A percentile compares a stretch with the other conserved stretches of the same genome.
These are phyloP conservation scores for Triglochin maritima DNA, from an alignment of 106 monocot species.

Conservation along the genomic window DNA sequence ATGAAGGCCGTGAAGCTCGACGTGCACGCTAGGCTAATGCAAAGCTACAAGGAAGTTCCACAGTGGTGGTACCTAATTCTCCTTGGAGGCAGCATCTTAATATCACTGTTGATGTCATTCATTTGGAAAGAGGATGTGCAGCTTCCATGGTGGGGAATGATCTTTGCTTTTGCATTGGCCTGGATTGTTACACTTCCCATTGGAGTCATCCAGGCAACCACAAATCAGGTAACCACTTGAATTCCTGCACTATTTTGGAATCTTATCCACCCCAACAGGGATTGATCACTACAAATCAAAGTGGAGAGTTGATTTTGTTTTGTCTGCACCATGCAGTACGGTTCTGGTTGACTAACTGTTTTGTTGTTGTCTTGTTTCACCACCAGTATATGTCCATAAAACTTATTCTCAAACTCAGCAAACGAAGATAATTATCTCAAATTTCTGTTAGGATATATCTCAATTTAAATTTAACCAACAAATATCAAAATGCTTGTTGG, in stretches of 20 bases:
- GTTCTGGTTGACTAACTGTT: too few species aligned
- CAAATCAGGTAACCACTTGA: constrained; percentile 53
- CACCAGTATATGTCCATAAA: too few species aligned
- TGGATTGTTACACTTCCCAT: constrained; percentile 79
- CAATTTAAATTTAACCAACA: too few species aligned
- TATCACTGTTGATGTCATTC: constrained; percentile 66
- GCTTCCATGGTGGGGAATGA: constrained; percentile 93
- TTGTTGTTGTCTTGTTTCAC: too few species aligned
- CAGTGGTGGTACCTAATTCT: constrained; percentile 85
- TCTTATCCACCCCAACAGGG: neutral
- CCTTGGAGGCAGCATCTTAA: constrained; percentile 38
- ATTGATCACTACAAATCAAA: neutral
- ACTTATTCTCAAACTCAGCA: too few species aligned
- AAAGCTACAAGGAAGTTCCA: constrained; percentile 74
- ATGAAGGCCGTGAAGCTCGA: constrained; percentile 47
- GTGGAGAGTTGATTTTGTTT: too few species aligned
- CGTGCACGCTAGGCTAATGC: constrained; percentile 76
- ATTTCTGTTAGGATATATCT: too few species aligned
- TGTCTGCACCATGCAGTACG: too few species aligned
- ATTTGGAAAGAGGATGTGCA: constrained; percentile 72
- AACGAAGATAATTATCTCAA: too few species aligned
- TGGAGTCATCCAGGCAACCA: constrained; percentile 86
- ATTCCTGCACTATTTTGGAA: neutral
- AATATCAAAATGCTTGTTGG: too few species aligned
- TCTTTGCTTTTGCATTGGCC: constrained; percentile 73